Percentiles rank a stretch among this genome's conserved stretches.
phyloP scores from a whole-genome alignment of 495 filamentous ascomycete genomes.

The Articulospora tetracladia region DNA sequence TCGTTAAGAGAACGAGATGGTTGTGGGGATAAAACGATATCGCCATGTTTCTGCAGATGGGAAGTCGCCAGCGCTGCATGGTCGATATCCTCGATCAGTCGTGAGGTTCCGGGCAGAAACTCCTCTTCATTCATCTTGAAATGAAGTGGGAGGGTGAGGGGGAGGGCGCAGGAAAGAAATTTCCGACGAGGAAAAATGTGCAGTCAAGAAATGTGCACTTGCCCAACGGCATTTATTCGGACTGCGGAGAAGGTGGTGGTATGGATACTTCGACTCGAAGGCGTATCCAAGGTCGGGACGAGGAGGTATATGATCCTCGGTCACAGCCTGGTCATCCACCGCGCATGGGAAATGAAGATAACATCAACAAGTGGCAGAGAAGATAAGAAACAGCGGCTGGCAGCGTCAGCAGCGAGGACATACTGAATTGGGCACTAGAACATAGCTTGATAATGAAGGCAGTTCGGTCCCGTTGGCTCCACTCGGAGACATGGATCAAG shows the following conservation, averaged over 20 bases:
- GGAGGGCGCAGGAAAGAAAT: background rate
- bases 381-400: background rate
- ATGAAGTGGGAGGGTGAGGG: background rate
- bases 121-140: constrained; percentile 9
- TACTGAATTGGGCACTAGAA: background rate
- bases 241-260: no score
- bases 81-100: constrained; percentile 1
- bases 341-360: background rate
- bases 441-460: background rate
- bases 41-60: constrained; percentile 12
- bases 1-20: constrained; percentile 16
- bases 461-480: background rate
- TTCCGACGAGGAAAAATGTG: background rate
- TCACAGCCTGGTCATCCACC: background rate
- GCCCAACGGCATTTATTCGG: background rate
- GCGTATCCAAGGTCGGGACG: background rate
- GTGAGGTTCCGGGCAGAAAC: constrained; percentile 11
- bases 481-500: background rate
- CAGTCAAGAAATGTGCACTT: background rate
- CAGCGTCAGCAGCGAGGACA: background rate
- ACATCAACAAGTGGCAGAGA: background rate
- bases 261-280: background rate
- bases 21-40: constrained; percentile 34
- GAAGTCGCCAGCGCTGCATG: background rate
- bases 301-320: background rate